phyloP scores from a whole-genome alignment of 192 early-diverging fungal genomes.

The Kappamyces sp. region DNA sequence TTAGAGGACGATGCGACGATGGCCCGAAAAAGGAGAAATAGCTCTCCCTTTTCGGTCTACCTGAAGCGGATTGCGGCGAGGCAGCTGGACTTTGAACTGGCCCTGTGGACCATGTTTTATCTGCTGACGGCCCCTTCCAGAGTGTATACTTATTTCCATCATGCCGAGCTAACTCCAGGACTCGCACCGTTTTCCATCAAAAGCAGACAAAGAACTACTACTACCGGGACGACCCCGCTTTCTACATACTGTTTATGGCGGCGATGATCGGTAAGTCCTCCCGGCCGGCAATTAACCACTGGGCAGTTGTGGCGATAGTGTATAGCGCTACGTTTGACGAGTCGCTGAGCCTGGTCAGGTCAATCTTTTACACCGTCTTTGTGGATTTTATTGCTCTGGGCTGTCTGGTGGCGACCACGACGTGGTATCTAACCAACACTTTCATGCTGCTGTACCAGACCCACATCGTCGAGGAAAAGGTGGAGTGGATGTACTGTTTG shows the following conservation, averaged over 20 bases:
- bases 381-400: constrained; percentile 77
- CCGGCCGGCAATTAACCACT: constrained; percentile 19
- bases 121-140: constrained; percentile 69
- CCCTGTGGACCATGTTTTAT: constrained; percentile 85
- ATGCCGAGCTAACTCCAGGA: constrained; percentile 44
- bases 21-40: constrained; percentile 2
- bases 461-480: constrained; percentile 76
- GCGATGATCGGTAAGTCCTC: constrained; percentile 55
- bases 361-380: constrained; percentile 75
- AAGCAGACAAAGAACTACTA: constrained; percentile 99
- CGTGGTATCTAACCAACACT: constrained; percentile 73
- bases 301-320: constrained; percentile 71
- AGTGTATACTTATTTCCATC: constrained; percentile 53
- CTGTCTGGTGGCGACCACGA: constrained; percentile 57
- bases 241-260: constrained; percentile 67
- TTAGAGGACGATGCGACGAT: neutral
- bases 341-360: constrained; percentile 61
- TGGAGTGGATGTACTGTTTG: constrained; percentile 95
- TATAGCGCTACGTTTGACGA: constrained; percentile 63
- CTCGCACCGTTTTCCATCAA: constrained; percentile 93
- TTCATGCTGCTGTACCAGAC: constrained; percentile 70
- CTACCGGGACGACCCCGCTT: constrained; percentile 96
- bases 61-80: neutral
- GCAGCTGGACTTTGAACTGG: constrained; percentile 87
- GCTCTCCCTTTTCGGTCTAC: constrained; percentile 8